Evolutionary conservation across 2,329 filamentous ascomycete species (phyloP), one percentile per base, ranked within the genome.

Genomic region (Aureobasidium leucospermi): DNA sequence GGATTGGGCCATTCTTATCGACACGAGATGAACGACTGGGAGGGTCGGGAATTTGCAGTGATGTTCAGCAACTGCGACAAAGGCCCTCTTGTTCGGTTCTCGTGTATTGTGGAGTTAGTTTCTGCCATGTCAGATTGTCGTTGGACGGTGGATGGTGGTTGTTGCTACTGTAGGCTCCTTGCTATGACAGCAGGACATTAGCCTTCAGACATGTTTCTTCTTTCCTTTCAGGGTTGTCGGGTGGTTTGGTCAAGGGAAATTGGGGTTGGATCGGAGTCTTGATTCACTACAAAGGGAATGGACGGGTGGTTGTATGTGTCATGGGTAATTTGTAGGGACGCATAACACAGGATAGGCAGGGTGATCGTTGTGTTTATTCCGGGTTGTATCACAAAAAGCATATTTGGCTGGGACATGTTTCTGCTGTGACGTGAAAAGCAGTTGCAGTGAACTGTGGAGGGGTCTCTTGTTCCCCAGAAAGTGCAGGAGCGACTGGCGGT

Each of bases 341-440:
- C 43, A 58, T 32, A 48, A 32, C 32, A 39, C 28, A 31, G 52
- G 41, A 32, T 34, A 46, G 32, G 53, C n/a, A 41, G 23, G 34
- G 15, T 9, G 15, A 7, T 41, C n/a, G 15, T 48, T 19, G 8
- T 31, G 43, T 57, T 57, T 34, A 16, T 42, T 15, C 43, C 49
- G 42, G 32, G 32, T 32, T 48, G 55, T 47, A 57, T 57, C 32
- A 47, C 31, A 46, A 58, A 58, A 58, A 39, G 42, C 53, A 58
- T 48, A 34, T 58, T 41, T 31, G 32, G 34, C 28, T 41, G 43
- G 55, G 34, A 28, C 16, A 16, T 41, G 28, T 10, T 32, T 11
- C 29, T 43, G 13, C 19, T 39, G 34, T 36, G 9, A 23, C 29
- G n/a, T 42, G 13, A 2, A 2, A 10, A 2, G 16, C 9, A 6